These are phyloP conservation scores for Aureobasidium subglaciale DNA, from an alignment of 2,329 filamentous ascomycete genomes.

Conservation along the genomic window DNA sequence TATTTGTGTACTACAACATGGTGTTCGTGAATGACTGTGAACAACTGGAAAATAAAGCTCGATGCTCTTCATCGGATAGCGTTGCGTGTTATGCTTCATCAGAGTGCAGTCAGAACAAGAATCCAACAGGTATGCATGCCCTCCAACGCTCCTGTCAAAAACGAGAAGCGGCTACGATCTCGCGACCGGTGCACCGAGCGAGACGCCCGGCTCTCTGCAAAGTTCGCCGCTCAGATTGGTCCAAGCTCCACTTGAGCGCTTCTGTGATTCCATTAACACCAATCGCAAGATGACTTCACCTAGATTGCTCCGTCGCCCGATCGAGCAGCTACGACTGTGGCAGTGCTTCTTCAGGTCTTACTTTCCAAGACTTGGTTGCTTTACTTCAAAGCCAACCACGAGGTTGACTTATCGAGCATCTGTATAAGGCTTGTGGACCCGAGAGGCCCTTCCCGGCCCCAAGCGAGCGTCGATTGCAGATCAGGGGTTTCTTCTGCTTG, in stretches of 20 bases:
- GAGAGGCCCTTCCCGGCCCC: background rate
- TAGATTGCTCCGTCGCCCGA: background rate
- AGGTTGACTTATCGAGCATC: background rate
- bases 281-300: background rate
- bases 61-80: no score
- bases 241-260: background rate
- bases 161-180: background rate
- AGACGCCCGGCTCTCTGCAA: background rate
- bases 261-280: background rate
- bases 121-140: slow-evolving; percentile 6
- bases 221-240: background rate
- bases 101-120: slow-evolving; percentile 4
- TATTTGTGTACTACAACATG: no score
- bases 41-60: background rate
- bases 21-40: background rate
- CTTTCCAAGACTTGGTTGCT: background rate
- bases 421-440: background rate
- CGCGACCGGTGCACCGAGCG: background rate
- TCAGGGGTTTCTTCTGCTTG: slow-evolving; percentile 2
- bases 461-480: slow-evolving; percentile 4
- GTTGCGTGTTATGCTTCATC: no score
- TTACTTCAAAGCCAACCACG: background rate
- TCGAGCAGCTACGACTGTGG: background rate
- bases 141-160: background rate
- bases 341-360: slow-evolving; percentile 3